Conservation (phyloP, 441 rosid genomes). For the Aleurites moluccanus region DNA sequence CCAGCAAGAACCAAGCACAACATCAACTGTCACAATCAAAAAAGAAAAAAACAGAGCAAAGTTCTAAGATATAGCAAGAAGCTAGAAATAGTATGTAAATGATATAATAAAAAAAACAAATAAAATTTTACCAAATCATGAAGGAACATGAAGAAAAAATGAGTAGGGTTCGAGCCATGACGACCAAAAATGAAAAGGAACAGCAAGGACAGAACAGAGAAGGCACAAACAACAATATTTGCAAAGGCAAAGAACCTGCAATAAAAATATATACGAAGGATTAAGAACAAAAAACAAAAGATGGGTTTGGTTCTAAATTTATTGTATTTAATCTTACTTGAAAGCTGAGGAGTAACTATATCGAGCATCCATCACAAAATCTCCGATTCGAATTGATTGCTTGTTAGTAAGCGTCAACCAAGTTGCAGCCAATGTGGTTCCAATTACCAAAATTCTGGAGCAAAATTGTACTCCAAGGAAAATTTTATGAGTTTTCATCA, state of each 20-base stretch:
- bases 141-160: conserved; percentile 42
- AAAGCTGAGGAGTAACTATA: conserved; percentile 44
- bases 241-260: conserved; percentile 56
- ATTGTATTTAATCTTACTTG: conserved; percentile 29
- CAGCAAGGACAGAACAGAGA: conserved; percentile 38
- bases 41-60: background rate
- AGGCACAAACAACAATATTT: conserved; percentile 35
- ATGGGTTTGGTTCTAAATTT: background rate
- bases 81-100: background rate
- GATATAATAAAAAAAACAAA: background rate
- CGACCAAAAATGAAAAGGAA: conserved; percentile 26
- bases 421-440: conserved; percentile 40
- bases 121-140: conserved; percentile 48
- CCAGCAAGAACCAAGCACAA: conserved; percentile 44
- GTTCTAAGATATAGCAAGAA: too few species aligned
- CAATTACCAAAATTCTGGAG: conserved; percentile 30
- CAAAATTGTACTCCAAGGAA: conserved; percentile 27
- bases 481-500: conserved; percentile 26
- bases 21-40: conserved; percentile 30
- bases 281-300: background rate
- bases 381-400: conserved; percentile 30
- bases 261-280: background rate
- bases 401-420: conserved; percentile 32
- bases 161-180: conserved; percentile 25
- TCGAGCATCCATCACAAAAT: conserved; percentile 31